A percentile compares a stretch with the other conserved stretches of the same genome.
These are phyloP conservation scores for Aspergillaceae sp. DNA, from an alignment of 2,329 filamentous ascomycete species.

Conservation along the genomic window DNA sequence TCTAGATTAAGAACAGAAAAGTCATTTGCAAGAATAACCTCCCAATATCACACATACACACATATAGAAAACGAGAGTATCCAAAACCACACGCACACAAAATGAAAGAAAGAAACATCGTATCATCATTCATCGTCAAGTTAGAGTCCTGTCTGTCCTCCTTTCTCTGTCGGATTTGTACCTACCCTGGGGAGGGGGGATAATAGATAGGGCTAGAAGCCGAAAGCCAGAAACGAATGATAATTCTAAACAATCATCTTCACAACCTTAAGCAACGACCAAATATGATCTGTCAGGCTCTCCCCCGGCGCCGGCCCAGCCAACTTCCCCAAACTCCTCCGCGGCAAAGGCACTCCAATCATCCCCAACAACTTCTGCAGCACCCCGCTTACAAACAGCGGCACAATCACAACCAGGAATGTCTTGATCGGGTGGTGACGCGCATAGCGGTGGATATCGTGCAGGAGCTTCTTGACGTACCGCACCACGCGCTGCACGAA, in stretches of 20 bases:
- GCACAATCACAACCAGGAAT: slow-evolving; percentile 78
- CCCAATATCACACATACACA: not conserved
- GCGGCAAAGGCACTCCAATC: slow-evolving; percentile 71
- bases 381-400: slow-evolving; percentile 74
- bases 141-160: too few relatives aligned
- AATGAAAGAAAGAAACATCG: not conserved
- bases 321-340: slow-evolving; percentile 41
- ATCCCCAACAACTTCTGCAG: slow-evolving; percentile 66
- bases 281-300: slow-evolving; percentile 25
- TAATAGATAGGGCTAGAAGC: too few relatives aligned
- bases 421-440: slow-evolving; percentile 79
- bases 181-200: too few relatives aligned
- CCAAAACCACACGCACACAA: not conserved
- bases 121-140: not conserved
- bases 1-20: too few relatives aligned
- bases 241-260: slow-evolving; percentile 28
- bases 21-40: not conserved
- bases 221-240: not conserved
- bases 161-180: too few relatives aligned
- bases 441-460: slow-evolving; percentile 72
- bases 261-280: slow-evolving; percentile 25
- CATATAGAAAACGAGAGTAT: not conserved
- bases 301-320: slow-evolving; percentile 14
- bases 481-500: slow-evolving; percentile 67
- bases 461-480: slow-evolving; percentile 69